Evolutionary conservation across 148 eudicot genomes (phyloP), one percentile per base, ranked within the genome.

Genomic region (Drosera capensis): DNA sequence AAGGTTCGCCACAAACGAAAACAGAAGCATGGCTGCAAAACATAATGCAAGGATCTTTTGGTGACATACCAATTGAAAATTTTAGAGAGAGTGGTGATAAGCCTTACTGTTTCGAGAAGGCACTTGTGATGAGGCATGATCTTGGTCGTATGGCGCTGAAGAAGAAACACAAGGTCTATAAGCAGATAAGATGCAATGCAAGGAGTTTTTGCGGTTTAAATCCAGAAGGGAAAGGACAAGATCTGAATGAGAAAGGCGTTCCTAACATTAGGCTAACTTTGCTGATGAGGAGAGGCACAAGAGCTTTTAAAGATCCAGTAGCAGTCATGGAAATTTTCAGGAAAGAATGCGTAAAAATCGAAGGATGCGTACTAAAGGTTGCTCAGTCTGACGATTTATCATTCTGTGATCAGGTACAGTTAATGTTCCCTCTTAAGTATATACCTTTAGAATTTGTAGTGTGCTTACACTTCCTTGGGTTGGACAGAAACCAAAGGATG

Each of bases 51-150:
- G 40, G 39, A 6, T 22, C 35, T 14, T 49, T 9, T 28, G 59
- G 45, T 23, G 42, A 34, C 3, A 15, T 59, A 30, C 30, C 21
- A 5, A 7, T 63, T 28, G 70, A 70, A 34, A 25, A 3, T 12
- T 70, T 67, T 30, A 52, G 30, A 5, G 22, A 28, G 1, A 54
- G 62, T 2, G 13, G 45, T 15, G 12, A 16, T 2, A 4, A 5
- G 2, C 23, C 76, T 8, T 51, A 40, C 24, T 74, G 80, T 24
- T 74, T 74, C 23, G 67, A 63, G 57, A 49, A 56, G 54, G 72
- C 65, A 0, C 53, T 74, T 14, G 70, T 70, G 46, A 74, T 60
- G 80, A 66, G 80, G 46, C 75, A 70, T 28, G 63, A 63, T 24
- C 23, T 55, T 21, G 62, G 62, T 29, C 14, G 37, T 20, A 59